Conservation (phyloP, 2,329 filamentous ascomycete genomes). For the Trichoderma sp. region DNA sequence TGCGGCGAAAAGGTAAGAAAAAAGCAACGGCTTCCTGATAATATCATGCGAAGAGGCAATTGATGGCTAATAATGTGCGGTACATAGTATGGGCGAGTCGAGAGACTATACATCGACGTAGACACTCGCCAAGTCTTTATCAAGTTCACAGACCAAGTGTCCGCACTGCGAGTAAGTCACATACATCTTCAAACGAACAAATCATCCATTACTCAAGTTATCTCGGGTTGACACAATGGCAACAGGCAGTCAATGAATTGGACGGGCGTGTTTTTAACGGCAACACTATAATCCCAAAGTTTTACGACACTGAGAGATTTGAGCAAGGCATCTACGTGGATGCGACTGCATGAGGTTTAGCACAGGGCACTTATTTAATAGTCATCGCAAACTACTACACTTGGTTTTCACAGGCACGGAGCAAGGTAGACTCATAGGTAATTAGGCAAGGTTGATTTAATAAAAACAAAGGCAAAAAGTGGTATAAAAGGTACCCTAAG, state of each 20-base stretch:
- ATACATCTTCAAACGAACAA: not conserved
- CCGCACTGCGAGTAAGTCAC: conserved; percentile 70
- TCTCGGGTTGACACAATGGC: conserved; percentile 10
- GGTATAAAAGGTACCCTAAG: conserved; percentile 16
- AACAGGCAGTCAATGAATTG: conserved; percentile 81
- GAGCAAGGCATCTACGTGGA: conserved; percentile 59
- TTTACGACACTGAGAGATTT: conserved; percentile 81
- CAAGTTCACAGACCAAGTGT: conserved; percentile 83
- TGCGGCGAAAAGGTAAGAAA: conserved; percentile 70
- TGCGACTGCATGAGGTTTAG: not conserved
- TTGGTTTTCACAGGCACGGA: not conserved
- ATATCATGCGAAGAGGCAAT: not conserved
- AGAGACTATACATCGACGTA: conserved; percentile 73
- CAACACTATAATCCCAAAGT: conserved; percentile 77
- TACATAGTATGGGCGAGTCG: conserved; percentile 73
- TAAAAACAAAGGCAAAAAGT: conserved; percentile 11
- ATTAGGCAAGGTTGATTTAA: not conserved
- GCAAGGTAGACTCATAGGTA: not conserved
- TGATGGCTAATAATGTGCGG: not conserved
- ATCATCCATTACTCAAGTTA: not conserved
- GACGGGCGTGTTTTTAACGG: conserved; percentile 87
- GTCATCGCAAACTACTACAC: not conserved
- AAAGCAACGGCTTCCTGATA: not conserved
- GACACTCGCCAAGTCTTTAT: conserved; percentile 75
- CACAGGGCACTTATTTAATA: not conserved